Percentiles rank a stretch among this genome's conserved stretches.
Evolutionary conservation across 139 green algal species (phyloP).

Genomic region (Closterium sp.): DNA sequence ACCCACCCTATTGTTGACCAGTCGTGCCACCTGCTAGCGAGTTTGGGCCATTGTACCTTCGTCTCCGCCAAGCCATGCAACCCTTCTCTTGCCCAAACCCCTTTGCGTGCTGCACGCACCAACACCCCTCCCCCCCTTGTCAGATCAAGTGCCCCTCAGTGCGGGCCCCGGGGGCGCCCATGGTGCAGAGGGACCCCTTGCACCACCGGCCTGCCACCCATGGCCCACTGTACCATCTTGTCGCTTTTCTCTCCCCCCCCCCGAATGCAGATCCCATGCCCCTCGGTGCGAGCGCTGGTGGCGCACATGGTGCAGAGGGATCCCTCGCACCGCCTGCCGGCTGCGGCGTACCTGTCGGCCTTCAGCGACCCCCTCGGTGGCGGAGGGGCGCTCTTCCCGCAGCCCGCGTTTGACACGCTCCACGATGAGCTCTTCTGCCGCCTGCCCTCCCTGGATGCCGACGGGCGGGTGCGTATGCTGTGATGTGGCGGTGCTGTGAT

Average conservation of each 20-base stretch:
- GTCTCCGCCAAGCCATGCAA: background rate
- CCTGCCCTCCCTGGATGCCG: background rate
- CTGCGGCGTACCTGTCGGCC: slow-evolving; percentile 68
- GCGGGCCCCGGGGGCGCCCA: slow-evolving; percentile 74
- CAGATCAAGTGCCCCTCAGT: slow-evolving; percentile 25
- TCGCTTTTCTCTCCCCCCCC: background rate
- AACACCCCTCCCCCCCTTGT: background rate
- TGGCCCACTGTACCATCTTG: background rate
- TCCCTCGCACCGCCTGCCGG: slow-evolving; percentile 66
- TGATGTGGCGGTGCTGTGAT: too few species aligned
- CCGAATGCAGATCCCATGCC: slow-evolving; percentile 30
- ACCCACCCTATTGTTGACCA: too few species aligned
- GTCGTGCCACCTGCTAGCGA: too few species aligned
- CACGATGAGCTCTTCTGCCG: background rate
- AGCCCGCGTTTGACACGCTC: background rate
- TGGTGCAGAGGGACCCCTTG: slow-evolving; percentile 80
- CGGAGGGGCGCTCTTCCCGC: background rate
- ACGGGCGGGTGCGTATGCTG: background rate
- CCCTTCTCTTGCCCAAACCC: background rate
- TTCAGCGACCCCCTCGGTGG: background rate
- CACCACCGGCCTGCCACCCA: background rate
- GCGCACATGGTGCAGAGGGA: slow-evolving; percentile 86
- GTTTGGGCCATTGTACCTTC: background rate
- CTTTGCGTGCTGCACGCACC: background rate
- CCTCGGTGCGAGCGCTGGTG: slow-evolving; percentile 60